These are phyloP conservation scores for Trichopus zeylanicus DNA, from an alignment of 116 monocot genomes.

Conservation along the genomic window DNA sequence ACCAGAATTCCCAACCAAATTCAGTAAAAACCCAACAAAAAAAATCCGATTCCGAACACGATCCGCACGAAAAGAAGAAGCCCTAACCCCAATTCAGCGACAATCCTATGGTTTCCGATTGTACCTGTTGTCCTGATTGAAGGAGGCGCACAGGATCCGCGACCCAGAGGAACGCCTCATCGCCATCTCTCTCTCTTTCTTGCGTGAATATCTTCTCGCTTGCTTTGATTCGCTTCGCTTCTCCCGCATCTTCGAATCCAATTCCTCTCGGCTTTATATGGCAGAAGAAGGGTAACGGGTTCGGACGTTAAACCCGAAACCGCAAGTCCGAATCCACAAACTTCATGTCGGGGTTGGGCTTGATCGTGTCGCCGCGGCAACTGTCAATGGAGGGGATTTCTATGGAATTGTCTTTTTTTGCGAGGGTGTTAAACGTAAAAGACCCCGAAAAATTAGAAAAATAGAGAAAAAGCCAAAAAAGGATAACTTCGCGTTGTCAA, in stretches of 20 bases:
- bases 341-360: too few relatives aligned
- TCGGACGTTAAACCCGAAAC: too few relatives aligned
- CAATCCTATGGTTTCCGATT: background rate
- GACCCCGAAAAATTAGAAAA: too few relatives aligned
- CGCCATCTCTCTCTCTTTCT: background rate
- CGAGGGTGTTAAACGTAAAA: too few relatives aligned
- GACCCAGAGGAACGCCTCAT: slow-evolving; percentile 7
- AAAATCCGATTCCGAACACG: background rate
- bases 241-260: background rate
- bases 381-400: too few relatives aligned
- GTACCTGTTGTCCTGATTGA: slow-evolving; percentile 94
- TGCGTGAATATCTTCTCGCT: background rate
- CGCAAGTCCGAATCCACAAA: too few relatives aligned
- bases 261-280: background rate
- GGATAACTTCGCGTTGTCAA: too few relatives aligned
- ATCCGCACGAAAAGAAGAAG: background rate
- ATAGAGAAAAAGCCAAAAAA: too few relatives aligned
- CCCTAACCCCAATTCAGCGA: background rate
- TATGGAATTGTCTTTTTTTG: too few relatives aligned
- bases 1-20: background rate
- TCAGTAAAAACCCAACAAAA: background rate
- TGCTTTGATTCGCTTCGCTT: too few relatives aligned
- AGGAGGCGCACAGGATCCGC: slow-evolving; percentile 67
- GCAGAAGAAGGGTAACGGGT: background rate
- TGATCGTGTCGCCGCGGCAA: too few relatives aligned